Evolutionary conservation across 2,329 filamentous ascomycete genomes (phyloP).

Genomic region (Dothideomycetes sp.): DNA sequence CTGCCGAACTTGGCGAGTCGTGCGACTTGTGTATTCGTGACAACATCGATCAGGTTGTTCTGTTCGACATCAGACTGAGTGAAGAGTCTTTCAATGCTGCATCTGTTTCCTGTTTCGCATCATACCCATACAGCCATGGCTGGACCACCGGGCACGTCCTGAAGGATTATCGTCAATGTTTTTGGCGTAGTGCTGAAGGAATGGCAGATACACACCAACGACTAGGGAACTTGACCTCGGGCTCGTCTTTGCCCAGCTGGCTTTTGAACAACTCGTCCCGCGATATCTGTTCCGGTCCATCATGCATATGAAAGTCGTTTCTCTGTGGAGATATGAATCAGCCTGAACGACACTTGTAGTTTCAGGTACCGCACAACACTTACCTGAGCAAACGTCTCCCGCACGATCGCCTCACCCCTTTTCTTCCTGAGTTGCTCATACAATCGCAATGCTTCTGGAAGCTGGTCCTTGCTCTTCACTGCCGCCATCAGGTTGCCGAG

Average conservation of each 20-base stretch:
- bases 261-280: constrained; percentile 50
- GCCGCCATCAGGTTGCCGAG: constrained; percentile 48
- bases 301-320: constrained; percentile 33
- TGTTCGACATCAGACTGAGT: no score
- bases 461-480: constrained; percentile 33
- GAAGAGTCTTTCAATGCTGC: constrained; percentile 19
- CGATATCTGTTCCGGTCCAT: constrained; percentile 48
- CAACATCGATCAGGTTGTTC: no score
- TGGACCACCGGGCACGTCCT: constrained; percentile 51
- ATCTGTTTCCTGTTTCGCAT: constrained; percentile 47
- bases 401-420: constrained; percentile 46
- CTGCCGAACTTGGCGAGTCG: no score
- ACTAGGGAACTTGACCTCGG: constrained; percentile 50
- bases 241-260: constrained; percentile 42
- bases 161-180: no score
- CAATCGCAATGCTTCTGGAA: constrained; percentile 32
- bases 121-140: constrained; percentile 57
- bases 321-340: constrained; percentile 17
- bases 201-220: constrained; percentile 40
- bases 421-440: constrained; percentile 41
- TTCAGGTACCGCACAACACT: neutral
- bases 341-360: neutral
- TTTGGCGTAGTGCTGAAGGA: constrained; percentile 31
- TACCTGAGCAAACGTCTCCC: constrained; percentile 49
- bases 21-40: no score